Base-by-base conservation (phyloP, 139 green algal genomes). In the Dunaliella primolecta region DNA sequence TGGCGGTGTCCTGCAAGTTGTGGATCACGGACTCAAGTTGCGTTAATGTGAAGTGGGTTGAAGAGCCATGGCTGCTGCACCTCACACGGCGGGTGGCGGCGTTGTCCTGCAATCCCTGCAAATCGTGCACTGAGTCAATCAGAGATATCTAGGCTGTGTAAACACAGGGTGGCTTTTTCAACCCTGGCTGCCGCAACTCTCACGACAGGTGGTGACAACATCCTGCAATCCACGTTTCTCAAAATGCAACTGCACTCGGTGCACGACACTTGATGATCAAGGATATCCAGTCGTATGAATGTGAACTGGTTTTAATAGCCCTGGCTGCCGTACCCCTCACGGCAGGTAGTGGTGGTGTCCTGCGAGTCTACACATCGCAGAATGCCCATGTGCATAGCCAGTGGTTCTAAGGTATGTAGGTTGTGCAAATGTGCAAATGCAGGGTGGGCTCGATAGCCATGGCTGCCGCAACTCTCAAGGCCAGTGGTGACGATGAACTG, bases 51-150 rank as follows among this genome's bases (percentile, higher is more conserved):
- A 24, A 75, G 88, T 88, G 92, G 70, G 81, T 91, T 32, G 97
- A 92, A 89, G 97, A 97, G 78, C 95, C 95, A 89, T 98, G 93
- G 1, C 84, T 84, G 20, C 87, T 84, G 84, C 87, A 90, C 2
- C 87, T 71, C 85, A 89, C 88, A 35, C 88, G 38, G 56, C 88
- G 89, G 32, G 81, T 86, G 29, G 88, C 89, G 74, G 46, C 87
- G 34, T n/a, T n/a, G n/a, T 29, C 57, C 75, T 87, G 57, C 23
- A n/a, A n/a, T n/a, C n/a, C n/a, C n/a, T n/a, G n/a, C n/a, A n/a
- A n/a, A n/a, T n/a, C n/a, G 11, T 34, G 74, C 29, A 34, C 30
- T 82, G 55, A 70, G 11, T n/a, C 24, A n/a, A 29, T 82, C 78
- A 82, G 30, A 36, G 78, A 56, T 82, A 82, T 64, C 7, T 33